Base-by-base conservation (phyloP, 768 basidiomycete genomes). In the Lyophyllum atratum region DNA sequence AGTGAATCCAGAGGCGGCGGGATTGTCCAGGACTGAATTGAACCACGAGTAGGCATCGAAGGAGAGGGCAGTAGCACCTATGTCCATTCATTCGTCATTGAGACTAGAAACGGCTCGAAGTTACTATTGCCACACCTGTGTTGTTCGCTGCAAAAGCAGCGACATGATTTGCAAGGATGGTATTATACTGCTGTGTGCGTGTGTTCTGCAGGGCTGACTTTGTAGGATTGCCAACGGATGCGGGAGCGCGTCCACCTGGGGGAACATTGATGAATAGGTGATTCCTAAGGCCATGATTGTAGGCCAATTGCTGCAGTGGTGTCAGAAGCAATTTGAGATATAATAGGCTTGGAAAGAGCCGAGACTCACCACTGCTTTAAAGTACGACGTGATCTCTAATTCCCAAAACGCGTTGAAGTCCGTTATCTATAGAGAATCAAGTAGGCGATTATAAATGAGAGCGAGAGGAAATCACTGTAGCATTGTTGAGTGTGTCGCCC, bases 221-320 rank as follows among this genome's bases (percentile, higher is more conserved):
- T 9, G 74, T 70, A 2, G 77, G 31, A 48, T 72, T 70, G 54
- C 70, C 70, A 28, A 79, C 43, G 31, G 64, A 64, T 14, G 61
- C 67, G 12, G 83, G 83, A n/a, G 73, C 66, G 25, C 82, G 77
- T 53, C 82, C 76, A 59, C 76, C 79, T 21, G 83, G 80, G 29
- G 82, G 81, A n/a, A 83, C 81, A 58, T 82, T 84, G 66, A 84
- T 68, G 68, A 85, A 83, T 24, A 85, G 71, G 59, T 84, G 80
- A 5, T 77, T 73, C 21, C 62, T 66, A 15, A 83, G 74, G 42
- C 79, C 78, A 45, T 70, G 68, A 39, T 73, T 58, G 56, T 74
- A 72, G 0, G 76, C 77, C 31, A 60, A 65, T 73, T 74, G 75
- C 82, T 78, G 56, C 11, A 50, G 2, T 7, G 52, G 59, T 59